A percentile compares a stretch with the other conserved stretches of the same genome.
Conservation (phyloP, 176 grass and related monocot species). For the bread wheat (Triticum aestivum) region DNA sequence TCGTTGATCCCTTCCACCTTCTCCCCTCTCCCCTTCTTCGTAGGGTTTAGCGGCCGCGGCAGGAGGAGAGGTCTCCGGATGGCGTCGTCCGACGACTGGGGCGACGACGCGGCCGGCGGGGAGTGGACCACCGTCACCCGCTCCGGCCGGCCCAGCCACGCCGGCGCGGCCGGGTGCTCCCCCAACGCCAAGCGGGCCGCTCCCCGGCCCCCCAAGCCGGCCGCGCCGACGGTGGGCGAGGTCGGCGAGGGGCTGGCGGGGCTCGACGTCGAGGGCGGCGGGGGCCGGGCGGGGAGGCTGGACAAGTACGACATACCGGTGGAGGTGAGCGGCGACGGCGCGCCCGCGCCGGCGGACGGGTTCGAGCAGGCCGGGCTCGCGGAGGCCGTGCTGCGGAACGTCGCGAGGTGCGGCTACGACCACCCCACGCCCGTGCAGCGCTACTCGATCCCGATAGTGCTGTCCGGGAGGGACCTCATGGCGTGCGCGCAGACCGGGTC, state of each 20-base stretch:
- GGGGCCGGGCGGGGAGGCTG: background rate
- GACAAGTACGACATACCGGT: conserved; percentile 72
- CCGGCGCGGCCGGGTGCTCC: background rate
- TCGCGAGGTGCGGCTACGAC: conserved; percentile 54
- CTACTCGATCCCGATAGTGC: conserved; percentile 70
- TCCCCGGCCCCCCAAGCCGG: background rate
- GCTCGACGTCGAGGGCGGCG: conserved; percentile 16
- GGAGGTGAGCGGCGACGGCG: conserved; percentile 56
- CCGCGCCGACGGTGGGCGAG: background rate
- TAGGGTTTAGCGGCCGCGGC: conserved; percentile 32
- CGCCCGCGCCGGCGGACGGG: conserved; percentile 41
- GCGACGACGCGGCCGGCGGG: background rate
- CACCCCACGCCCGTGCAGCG: conserved; percentile 74
- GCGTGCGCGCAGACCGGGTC: conserved; percentile 87
- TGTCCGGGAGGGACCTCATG: conserved; percentile 66
- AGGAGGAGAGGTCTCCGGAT: conserved; percentile 11
- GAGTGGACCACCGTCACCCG: background rate
- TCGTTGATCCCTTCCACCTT: background rate
- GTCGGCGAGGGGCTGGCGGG: background rate
- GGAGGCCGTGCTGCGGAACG: conserved; percentile 56
- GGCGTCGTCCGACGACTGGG: background rate
- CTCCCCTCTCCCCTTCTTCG: background rate
- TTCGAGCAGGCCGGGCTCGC: conserved; percentile 63
- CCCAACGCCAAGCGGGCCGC: background rate
- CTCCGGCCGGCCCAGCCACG: background rate